Percentiles rank a stretch among this genome's conserved stretches.
phyloP scores from a whole-genome alignment of 805 yeast species.

The Yueomyces sinensis region DNA sequence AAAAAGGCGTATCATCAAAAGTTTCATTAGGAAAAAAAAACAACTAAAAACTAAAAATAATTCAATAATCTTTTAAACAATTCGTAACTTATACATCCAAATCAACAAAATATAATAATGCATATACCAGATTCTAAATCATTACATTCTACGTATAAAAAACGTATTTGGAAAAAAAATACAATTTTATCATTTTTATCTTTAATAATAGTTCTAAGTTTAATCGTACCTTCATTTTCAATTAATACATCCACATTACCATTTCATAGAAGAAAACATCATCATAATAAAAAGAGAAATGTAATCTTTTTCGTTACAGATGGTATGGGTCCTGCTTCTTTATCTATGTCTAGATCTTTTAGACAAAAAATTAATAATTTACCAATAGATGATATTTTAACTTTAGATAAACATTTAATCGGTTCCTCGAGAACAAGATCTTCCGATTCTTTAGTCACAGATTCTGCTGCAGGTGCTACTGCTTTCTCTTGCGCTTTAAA shows the following conservation, averaged over 20 bases:
- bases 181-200: not conserved
- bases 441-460: slow-evolving; percentile 66
- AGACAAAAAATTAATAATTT: slow-evolving; percentile 38
- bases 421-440: slow-evolving; percentile 84
- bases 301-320: slow-evolving; percentile 83
- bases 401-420: slow-evolving; percentile 54
- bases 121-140: too few relatives aligned
- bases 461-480: slow-evolving; percentile 96
- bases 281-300: slow-evolving; percentile 38
- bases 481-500: slow-evolving; percentile 80
- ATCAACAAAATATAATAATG: too few relatives aligned
- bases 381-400: slow-evolving; percentile 40
- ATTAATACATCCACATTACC: not conserved
- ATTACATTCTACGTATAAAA: too few relatives aligned
- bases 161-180: too few relatives aligned
- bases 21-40: too few relatives aligned
- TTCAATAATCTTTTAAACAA: too few relatives aligned
- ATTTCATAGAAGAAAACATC: not conserved
- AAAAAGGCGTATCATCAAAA: too few relatives aligned
- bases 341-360: slow-evolving; percentile 68
- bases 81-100: too few relatives aligned
- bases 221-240: not conserved
- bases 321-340: slow-evolving; percentile 90
- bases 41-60: too few relatives aligned
- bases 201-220: too few relatives aligned